Evolutionary conservation across 306 rosid species (phyloP).

Genomic region (Lagenaria siceraria): DNA sequence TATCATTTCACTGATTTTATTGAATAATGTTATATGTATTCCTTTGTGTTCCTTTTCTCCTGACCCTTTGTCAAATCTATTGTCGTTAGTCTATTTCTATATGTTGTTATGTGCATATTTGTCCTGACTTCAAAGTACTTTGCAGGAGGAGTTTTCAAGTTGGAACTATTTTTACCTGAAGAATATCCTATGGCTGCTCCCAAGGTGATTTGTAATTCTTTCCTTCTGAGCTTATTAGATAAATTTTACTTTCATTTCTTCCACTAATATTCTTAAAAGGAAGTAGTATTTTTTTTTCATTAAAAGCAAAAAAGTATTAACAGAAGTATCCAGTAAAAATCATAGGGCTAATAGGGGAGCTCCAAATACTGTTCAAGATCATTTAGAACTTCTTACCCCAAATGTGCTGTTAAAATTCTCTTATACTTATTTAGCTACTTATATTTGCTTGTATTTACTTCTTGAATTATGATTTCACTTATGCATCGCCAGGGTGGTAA

Average conservation of each 20-base stretch:
- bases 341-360: neutral
- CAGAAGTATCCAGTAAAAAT: neutral
- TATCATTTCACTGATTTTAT: too few species aligned
- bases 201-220: constrained; percentile 44
- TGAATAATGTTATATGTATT: neutral
- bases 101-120: neutral
- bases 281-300: neutral
- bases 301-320: neutral
- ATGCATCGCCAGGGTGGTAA: neutral
- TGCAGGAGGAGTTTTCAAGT: constrained; percentile 90
- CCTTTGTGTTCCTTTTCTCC: neutral
- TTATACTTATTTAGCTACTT: neutral
- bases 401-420: neutral
- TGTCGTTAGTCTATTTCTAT: neutral
- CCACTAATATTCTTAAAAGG: neutral
- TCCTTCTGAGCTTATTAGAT: constrained; percentile 1
- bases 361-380: neutral
- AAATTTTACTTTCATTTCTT: neutral
- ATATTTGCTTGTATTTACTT: neutral
- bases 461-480: neutral
- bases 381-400: neutral
- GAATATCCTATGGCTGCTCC: constrained; percentile 99
- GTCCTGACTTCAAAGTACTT: constrained; percentile 1
- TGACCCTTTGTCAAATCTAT: neutral
- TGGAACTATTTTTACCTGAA: constrained; percentile 92